phyloP scores from a whole-genome alignment of 495 filamentous ascomycete species.

The Penicillium psychrofluorescens region DNA sequence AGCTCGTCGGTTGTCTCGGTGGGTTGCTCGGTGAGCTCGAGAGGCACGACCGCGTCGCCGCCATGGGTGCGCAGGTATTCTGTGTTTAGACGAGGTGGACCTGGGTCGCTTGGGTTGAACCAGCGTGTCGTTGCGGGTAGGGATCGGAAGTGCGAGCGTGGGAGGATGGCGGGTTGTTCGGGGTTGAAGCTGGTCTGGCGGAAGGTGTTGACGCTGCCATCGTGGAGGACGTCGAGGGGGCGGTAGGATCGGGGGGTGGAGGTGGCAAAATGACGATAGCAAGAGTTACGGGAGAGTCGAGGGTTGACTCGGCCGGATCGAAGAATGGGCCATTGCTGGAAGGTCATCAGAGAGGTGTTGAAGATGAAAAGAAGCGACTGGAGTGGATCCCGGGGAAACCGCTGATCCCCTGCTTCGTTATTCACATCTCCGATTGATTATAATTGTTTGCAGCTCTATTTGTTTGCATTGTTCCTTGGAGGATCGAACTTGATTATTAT shows the following conservation, averaged over 20 bases:
- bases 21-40: constrained; percentile 44
- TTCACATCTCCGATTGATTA: no score
- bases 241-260: constrained; percentile 12
- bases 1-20: not conserved
- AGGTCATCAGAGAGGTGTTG: not conserved
- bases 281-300: not conserved
- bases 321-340: not conserved
- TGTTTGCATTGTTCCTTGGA: no score
- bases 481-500: no score
- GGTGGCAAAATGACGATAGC: constrained; percentile 13
- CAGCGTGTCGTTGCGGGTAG: constrained; percentile 48
- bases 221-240: constrained; percentile 22
- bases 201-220: constrained; percentile 36
- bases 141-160: constrained; percentile 30
- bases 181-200: constrained; percentile 38
- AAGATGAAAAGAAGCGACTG: no score
- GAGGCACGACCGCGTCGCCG: constrained; percentile 43
- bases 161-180: constrained; percentile 41
- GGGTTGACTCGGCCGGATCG: not conserved
- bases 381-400: no score
- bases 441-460: no score
- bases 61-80: constrained; percentile 42
- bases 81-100: constrained; percentile 31
- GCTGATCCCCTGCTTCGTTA: no score
- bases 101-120: constrained; percentile 29